Conservation (phyloP, 495 filamentous ascomycete genomes). For the Podospora sp. region DNA sequence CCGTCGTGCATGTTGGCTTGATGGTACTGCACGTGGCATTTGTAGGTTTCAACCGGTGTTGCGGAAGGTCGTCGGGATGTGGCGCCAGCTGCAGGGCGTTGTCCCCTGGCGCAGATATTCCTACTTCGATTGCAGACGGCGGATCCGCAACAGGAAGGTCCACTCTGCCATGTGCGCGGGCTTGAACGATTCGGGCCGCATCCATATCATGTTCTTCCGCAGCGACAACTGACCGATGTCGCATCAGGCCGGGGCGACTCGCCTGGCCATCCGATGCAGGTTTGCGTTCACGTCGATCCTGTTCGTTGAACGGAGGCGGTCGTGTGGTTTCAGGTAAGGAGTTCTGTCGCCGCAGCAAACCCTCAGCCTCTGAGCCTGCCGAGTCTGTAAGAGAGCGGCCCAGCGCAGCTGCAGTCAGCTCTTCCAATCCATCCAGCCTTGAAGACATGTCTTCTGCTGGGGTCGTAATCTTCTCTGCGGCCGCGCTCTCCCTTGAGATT, state of each 20-base stretch:
- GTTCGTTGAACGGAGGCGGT: not conserved
- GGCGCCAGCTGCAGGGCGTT: constrained; percentile 9
- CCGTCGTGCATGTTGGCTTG: not conserved
- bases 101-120: not conserved
- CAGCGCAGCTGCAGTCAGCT: not conserved
- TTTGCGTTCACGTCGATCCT: not conserved
- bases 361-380: not conserved
- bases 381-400: not conserved
- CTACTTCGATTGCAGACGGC: not conserved
- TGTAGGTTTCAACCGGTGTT: not conserved
- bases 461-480: not conserved
- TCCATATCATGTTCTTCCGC: not conserved
- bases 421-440: not conserved
- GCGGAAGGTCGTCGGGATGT: constrained; percentile 1
- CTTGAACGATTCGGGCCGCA: not conserved
- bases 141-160: not conserved
- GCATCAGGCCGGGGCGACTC: not conserved
- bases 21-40: not conserved
- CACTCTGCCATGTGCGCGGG: not conserved
- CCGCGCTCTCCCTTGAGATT: not conserved
- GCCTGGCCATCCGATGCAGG: not conserved
- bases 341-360: not conserved
- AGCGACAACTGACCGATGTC: constrained; percentile 6
- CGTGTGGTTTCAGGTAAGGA: not conserved
- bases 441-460: not conserved